A percentile compares a stretch with the other conserved stretches of the same genome.
Conservation (phyloP, 148 eudicot species). For the Arbutus unedo region DNA sequence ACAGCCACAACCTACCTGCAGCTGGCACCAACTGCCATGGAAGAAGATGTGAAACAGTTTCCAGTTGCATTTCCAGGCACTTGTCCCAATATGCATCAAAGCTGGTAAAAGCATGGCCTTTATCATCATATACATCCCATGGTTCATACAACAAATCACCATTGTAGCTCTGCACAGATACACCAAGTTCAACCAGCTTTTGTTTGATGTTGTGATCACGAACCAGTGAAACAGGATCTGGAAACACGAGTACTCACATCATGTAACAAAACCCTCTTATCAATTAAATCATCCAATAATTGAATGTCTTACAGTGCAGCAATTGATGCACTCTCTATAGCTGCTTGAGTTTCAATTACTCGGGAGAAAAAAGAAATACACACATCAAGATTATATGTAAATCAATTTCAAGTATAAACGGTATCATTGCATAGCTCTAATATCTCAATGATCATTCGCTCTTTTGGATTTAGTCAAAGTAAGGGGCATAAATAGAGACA, state of each 20-base stretch:
- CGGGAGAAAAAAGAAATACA: not conserved
- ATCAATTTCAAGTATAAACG: not conserved
- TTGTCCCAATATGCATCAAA: constrained; percentile 79
- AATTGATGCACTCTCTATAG: not conserved
- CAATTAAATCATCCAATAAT: not conserved
- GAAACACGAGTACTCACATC: constrained; percentile 15
- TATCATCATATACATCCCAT: constrained; percentile 88
- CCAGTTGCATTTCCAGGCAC: constrained; percentile 57
- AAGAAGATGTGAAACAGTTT: constrained; percentile 59
- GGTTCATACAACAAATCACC: constrained; percentile 91
- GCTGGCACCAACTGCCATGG: constrained; percentile 70
- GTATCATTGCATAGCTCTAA: not conserved
- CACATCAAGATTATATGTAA: not conserved
- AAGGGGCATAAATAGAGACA: not conserved
- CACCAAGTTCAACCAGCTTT: constrained; percentile 58
- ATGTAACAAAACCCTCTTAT: not conserved
- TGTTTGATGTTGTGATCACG: constrained; percentile 90
- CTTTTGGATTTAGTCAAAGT: not conserved
- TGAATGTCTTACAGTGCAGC: not conserved
- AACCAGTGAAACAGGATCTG: constrained; percentile 96
- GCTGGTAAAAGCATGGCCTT: constrained; percentile 66
- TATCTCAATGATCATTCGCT: not conserved
- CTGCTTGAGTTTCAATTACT: not conserved
- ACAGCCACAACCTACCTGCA: constrained; percentile 40
- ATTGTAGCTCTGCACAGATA: constrained; percentile 70